Percentiles rank a stretch among this genome's conserved stretches.
phyloP scores from a whole-genome alignment of 768 basidiomycete genomes.

The Sporobolomyces phaffii region DNA sequence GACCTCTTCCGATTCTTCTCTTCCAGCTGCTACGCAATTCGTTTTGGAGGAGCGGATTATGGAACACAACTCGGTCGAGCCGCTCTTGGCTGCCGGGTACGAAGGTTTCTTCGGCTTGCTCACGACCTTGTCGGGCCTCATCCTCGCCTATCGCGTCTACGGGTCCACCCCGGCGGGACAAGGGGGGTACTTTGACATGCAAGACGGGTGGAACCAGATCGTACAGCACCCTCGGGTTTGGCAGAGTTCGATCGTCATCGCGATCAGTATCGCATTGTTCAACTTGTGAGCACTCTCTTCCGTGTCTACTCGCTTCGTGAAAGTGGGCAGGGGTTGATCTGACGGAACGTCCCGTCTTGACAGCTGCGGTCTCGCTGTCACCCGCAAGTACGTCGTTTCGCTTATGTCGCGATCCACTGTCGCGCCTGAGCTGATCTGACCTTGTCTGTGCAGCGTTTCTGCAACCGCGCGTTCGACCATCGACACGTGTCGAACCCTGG shows the following conservation, averaged over 20 bases:
- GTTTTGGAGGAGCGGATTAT: slow-evolving; percentile 97
- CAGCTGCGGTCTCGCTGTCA: slow-evolving; percentile 43
- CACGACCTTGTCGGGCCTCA: slow-evolving; percentile 71
- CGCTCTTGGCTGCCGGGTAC: slow-evolving; percentile 79
- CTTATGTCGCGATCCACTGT: not conserved
- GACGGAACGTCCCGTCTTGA: too few relatives aligned
- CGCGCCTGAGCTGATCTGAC: not conserved
- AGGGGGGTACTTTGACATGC: slow-evolving; percentile 65
- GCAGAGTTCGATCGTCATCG: slow-evolving; percentile 64
- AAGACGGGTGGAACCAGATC: slow-evolving; percentile 84
- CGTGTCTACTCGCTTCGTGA: not conserved
- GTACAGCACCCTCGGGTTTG: slow-evolving; percentile 66
- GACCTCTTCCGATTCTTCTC: not conserved
- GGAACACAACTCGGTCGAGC: slow-evolving; percentile 74
- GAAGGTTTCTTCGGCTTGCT: slow-evolving; percentile 87
- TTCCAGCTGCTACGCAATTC: slow-evolving; percentile 73
- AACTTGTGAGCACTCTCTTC: slow-evolving; percentile 63
- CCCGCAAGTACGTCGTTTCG: slow-evolving; percentile 29
- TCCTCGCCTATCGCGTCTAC: slow-evolving; percentile 55
- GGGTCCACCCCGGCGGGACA: slow-evolving; percentile 52
- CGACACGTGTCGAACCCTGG: slow-evolving; percentile 88
- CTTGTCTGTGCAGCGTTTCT: slow-evolving; percentile 72
- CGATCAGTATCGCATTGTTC: slow-evolving; percentile 69
- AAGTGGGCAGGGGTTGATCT: not conserved
- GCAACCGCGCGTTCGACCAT: slow-evolving; percentile 86